Evolutionary conservation across 371 early-diverging fungal genomes (phyloP), one percentile per base, ranked within the genome.

Genomic region (Apophysomyces elegans): DNA sequence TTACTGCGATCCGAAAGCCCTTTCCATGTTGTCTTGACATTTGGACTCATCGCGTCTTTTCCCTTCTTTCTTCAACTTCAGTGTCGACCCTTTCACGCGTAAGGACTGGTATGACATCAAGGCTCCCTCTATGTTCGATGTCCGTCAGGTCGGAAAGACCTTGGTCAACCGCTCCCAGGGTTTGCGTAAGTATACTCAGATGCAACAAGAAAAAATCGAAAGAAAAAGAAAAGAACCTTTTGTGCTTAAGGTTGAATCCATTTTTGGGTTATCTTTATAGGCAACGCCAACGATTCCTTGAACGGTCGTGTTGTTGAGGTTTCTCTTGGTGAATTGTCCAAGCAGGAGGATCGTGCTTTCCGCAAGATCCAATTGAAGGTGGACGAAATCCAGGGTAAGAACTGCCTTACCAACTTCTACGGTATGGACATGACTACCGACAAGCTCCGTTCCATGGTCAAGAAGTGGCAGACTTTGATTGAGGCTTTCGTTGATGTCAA

Each of bases 51-150:
- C 1, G 13, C 13, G 41, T 8, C 3, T 11, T 41, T 41, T 41
- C 35, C 45, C 44, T 46, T 60, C 21, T 11, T 54, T 41, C 44
- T 66, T 62, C 16, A 37, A 56, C 16, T 68, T 14, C 74, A 93
- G 91, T 76, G 89, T 95, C 73, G 96, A 96, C 83, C 95, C 96
- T 84, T 96, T 94, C 92, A 88, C 93, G 89, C 95, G 99, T 78
- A 99, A 99, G 91, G 99, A 99, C 84, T 98, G 99, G 99, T 99
- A 97, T 82, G 98, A 98, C 81, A 90, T 99, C 91, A 95, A 96
- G 88, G 98, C 97, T 68, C 99, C 99, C 70, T 90, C 95, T 77
- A 90, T 96, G 84, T 99, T 99, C 79, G 91, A 91, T 63, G 88
- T 89, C 72, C 95, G 97, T 74, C 89, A 93, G 76, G 91, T 95